Evolutionary conservation across 805 yeast genomes (phyloP), one percentile per base, ranked within the genome.

Genomic region (Wickerhamomyces tratensis): DNA sequence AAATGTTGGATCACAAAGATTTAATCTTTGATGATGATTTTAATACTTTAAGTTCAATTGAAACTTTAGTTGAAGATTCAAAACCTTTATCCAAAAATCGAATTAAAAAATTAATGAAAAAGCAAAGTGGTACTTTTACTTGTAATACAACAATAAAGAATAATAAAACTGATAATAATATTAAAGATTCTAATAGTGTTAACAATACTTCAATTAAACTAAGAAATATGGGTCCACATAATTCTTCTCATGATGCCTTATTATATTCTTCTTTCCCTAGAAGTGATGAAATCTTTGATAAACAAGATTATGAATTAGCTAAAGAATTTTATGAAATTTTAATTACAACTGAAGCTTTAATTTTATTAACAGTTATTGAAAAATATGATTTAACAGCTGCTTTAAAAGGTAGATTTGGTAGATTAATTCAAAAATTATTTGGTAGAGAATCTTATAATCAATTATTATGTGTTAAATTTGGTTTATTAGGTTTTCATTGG

Each of bases 401-500:
- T 7, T 44, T 66, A 9, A 48, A 51, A 1, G 67, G 65, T 13
- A 40, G 35, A 33, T 42, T 57, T 39, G 68, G 61, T 14, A 39
- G 53, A 11, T 5, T 58, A 3, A 45, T 63, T 7, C 36, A 41
- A 8, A 46, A 43, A 33, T 46, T 45, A 25, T 48, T 66, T 31
- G 72, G 72, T 9, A 47, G 52, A 31, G 39, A 54, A 7, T 61
- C 69, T 1, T 49, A 43, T 4, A 50, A 51, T 43, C 59, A 61
- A 48, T 48, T 64, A 10, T 46, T 65, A 13, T 58, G 64, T 35
- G 58, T 68, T n/a, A 57, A 67, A 15, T 50, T 68, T 54, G 72
- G 72, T 1, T 53, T 68, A 20, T 43, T 68, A 27, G 72, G 67
- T 2, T 66, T 67, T 40, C 72, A 68, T 48, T 68, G 72, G 73